Evolutionary conservation across 2,329 filamentous ascomycete genomes (phyloP), one percentile per base, ranked within the genome.

Genomic region (Colletotrichum chrysophilum): DNA sequence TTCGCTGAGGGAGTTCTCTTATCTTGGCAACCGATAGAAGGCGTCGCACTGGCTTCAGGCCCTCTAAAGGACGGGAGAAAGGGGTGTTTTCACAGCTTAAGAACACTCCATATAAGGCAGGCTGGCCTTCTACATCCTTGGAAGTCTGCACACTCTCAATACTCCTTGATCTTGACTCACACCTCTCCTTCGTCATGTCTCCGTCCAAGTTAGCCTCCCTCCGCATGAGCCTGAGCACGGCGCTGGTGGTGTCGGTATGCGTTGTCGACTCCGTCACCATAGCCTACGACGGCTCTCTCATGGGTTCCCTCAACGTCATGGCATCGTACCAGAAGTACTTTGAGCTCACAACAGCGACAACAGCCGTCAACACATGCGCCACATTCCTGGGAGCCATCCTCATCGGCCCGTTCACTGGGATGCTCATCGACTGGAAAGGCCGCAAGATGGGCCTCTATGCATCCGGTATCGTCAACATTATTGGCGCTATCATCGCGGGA

Each of bases 401-500:
- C 8, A 88, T 89, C 30, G 87, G 87, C n/a, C 79, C 88, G 60
- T 80, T 86, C 16, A 88, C 89, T 0, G 88, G 88, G 1, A 83
- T 85, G 10, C 79, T 90, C 21, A 89, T 87, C 28, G 88, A 90
- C 80, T 86, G 85, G 38, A 82, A 85, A 21, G 88, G 88, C n/a
- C 86, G 88, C 9, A 85, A 86, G 18, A 83, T 86, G 65, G 82
- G 86, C 48, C 83, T 89, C 70, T 83, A 87, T 81, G 84, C 88
- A 65, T 86, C 84, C 21, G 87, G 84, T 74, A 21, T 86, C 24
- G 88, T 85, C 84, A 89, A 87, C 86, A 86, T 88, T 66, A 87
- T 91, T 56, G 92, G 92, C 30, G 91, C 90, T 30, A 87, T 90
- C 58, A 87, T 94, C 66, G 88, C 91, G 74, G 89, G 89, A 71